Percentiles rank a stretch among this genome's conserved stretches.
Conservation (phyloP, 768 basidiomycete genomes). For the Boletus sp. region DNA sequence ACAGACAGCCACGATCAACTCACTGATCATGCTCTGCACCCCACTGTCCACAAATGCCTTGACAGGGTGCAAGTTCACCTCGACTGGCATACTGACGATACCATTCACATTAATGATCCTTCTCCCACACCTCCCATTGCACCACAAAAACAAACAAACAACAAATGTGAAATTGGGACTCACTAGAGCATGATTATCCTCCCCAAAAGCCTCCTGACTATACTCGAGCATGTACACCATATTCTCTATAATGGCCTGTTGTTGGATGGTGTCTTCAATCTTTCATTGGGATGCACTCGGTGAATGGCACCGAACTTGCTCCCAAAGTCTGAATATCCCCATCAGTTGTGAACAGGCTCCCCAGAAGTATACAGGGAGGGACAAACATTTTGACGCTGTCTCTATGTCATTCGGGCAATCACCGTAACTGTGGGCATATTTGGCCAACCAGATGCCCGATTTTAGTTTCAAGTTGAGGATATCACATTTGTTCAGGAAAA, state of each 20-base stretch:
- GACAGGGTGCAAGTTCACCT: constrained; percentile 87
- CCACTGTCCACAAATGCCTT: constrained; percentile 99
- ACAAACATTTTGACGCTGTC: constrained; percentile 63
- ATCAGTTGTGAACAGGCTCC: neutral
- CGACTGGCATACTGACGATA: constrained; percentile 70
- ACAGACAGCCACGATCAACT: constrained; percentile 24
- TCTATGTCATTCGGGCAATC: constrained; percentile 69
- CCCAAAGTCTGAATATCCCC: constrained; percentile 50
- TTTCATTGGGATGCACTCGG: no score
- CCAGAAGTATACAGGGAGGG: neutral
- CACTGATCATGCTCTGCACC: constrained; percentile 95
- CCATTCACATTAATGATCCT: constrained; percentile 11
- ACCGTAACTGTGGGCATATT: constrained; percentile 71
- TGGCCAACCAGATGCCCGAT: constrained; percentile 61
- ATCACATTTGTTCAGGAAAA: constrained; percentile 84
- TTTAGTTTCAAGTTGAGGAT: constrained; percentile 65
- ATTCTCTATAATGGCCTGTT: constrained; percentile 89
- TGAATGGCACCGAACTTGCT: constrained; percentile 76
- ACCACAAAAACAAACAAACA: no score
- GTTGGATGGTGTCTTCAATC: constrained; percentile 92
- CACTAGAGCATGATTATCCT: constrained; percentile 96
- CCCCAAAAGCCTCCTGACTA: constrained; percentile 89
- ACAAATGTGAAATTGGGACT: no score
- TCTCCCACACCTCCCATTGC: neutral
- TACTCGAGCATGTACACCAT: constrained; percentile 93